Conservation (phyloP, 1,139 yeast species). For the Candida dubliniensis region DNA sequence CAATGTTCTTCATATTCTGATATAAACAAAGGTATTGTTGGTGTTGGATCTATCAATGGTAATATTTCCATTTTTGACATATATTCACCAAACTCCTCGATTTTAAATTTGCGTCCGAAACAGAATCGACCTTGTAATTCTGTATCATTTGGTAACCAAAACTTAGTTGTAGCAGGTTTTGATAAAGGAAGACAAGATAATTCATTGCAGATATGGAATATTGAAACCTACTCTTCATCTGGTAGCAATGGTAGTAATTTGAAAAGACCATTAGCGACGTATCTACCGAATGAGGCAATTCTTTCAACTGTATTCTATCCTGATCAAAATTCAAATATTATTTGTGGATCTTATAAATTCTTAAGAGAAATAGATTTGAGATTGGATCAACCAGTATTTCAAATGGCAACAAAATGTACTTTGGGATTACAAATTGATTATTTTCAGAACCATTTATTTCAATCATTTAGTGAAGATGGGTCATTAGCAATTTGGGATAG, state of each 20-base stretch:
- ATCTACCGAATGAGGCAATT: constrained; percentile 73
- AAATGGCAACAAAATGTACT: constrained; percentile 74
- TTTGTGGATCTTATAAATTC: constrained; percentile 78
- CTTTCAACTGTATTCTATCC: constrained; percentile 68
- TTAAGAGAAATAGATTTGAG: constrained; percentile 78
- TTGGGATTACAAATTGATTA: constrained; percentile 71
- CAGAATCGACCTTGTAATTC: constrained; percentile 77
- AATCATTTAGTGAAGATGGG: constrained; percentile 82
- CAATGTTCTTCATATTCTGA: constrained; percentile 71
- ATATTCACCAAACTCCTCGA: constrained; percentile 34
- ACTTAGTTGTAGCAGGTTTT: constrained; percentile 73
- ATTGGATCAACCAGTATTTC: constrained; percentile 66
- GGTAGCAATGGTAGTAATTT: constrained; percentile 47
- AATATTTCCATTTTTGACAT: constrained; percentile 65
- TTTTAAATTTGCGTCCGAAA: constrained; percentile 56
- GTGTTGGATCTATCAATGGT: constrained; percentile 77
- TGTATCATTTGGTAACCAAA: constrained; percentile 64
- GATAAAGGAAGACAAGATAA: constrained; percentile 80
- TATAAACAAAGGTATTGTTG: constrained; percentile 56
- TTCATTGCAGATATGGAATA: constrained; percentile 79
- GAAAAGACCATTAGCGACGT: constrained; percentile 58
- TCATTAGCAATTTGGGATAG: constrained; percentile 87
- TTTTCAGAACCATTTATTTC: constrained; percentile 59
- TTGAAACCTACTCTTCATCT: constrained; percentile 53
- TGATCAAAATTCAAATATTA: constrained; percentile 52